A percentile compares a stretch with the other conserved stretches of the same genome.
These are phyloP conservation scores for Coemansia sp. DNA, from an alignment of 192 early-diverging fungal genomes.

Conservation along the genomic window DNA sequence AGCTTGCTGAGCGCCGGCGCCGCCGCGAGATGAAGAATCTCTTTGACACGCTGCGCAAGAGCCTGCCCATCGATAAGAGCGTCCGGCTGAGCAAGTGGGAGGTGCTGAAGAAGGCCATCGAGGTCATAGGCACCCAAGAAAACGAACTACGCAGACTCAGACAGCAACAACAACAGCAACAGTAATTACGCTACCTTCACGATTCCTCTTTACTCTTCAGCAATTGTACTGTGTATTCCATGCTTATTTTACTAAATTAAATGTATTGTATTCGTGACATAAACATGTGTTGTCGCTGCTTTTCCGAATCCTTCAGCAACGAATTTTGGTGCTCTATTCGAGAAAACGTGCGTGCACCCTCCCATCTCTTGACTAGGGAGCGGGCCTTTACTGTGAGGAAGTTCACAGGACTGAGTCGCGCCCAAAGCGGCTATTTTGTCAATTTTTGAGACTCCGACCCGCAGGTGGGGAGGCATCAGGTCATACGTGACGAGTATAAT, in stretches of 20 bases:
- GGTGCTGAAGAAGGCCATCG: constrained; percentile 79
- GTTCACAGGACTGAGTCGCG: not conserved
- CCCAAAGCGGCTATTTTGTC: not conserved
- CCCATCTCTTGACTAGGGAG: not conserved
- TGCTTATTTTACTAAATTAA: not conserved
- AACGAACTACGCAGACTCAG: constrained; percentile 46
- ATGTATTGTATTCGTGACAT: not conserved
- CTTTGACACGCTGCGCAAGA: constrained; percentile 80
- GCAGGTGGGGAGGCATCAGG: not conserved
- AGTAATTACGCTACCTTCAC: not conserved
- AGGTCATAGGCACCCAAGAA: constrained; percentile 44
- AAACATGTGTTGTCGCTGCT: not conserved
- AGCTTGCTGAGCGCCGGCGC: constrained; percentile 82
- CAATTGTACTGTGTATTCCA: not conserved
- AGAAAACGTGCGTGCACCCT: not conserved
- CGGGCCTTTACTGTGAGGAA: not conserved
- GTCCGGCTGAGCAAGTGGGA: constrained; percentile 89
- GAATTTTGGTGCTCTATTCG: not conserved
- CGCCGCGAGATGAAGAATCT: constrained; percentile 89
- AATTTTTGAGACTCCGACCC: not conserved
- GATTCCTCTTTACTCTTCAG: not conserved
- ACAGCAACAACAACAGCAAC: constrained; percentile 8
- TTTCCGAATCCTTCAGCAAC: not conserved
- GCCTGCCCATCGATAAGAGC: constrained; percentile 74
- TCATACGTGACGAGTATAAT: not conserved